phyloP scores from a whole-genome alignment of 805 yeast genomes.

The Cyberlindnera samutprakarnensis region DNA sequence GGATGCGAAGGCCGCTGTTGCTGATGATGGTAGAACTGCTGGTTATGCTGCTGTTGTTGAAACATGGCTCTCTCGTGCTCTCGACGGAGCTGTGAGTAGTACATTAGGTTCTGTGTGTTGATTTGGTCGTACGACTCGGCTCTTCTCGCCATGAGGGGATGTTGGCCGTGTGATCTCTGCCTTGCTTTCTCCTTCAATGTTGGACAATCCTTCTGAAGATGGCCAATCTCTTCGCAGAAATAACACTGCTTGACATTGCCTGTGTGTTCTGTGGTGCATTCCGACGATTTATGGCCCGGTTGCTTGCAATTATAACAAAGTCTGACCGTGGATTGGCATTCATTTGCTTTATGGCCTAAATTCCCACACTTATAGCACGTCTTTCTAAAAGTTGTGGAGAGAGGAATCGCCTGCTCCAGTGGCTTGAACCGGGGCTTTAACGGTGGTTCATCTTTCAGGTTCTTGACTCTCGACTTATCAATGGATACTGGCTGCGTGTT shows the following conservation, averaged over 20 bases:
- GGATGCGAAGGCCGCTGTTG: not conserved
- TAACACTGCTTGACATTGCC: slow-evolving; percentile 23
- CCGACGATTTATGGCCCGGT: slow-evolving; percentile 24
- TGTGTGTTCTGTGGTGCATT: slow-evolving; percentile 19
- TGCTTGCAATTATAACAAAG: slow-evolving; percentile 26
- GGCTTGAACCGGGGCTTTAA: no score
- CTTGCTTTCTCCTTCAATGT: slow-evolving; percentile 1
- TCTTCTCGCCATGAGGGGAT: not conserved
- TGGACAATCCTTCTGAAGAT: slow-evolving; percentile 24
- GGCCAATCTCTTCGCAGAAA: slow-evolving; percentile 23
- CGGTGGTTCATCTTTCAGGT: no score
- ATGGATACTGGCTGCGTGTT: no score
- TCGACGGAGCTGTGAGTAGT: slow-evolving; percentile 5
- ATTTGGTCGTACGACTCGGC: not conserved
- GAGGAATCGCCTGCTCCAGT: not conserved
- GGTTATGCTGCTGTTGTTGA: no score
- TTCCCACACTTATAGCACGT: slow-evolving; percentile 26
- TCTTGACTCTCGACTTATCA: no score
- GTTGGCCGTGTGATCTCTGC: slow-evolving; percentile 1
- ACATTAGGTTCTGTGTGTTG: slow-evolving; percentile 1
- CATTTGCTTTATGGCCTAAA: slow-evolving; percentile 25
- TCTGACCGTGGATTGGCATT: slow-evolving; percentile 18
- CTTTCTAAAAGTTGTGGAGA: slow-evolving; percentile 15
- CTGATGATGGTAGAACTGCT: slow-evolving; percentile 2
- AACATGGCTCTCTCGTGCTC: no score